Conservation (phyloP, 345 rosid species). For the Salix viminalis region DNA sequence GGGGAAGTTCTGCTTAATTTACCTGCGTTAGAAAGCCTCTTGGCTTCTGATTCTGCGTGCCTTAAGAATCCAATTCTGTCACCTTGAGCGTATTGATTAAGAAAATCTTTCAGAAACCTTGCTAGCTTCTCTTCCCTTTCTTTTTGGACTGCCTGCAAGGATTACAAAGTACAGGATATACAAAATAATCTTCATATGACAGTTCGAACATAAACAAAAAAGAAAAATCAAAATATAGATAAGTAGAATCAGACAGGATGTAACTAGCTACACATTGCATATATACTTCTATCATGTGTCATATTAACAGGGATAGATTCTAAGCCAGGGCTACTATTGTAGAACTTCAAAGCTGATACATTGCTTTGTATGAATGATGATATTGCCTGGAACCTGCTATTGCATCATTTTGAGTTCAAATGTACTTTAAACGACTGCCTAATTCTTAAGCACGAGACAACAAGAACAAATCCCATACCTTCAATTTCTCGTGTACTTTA, state of each 20-base stretch:
- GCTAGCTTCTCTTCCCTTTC: conserved; percentile 79
- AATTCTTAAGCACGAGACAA: not conserved
- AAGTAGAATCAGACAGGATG: not conserved
- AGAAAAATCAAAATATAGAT: not conserved
- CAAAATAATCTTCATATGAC: not conserved
- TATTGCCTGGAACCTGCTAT: not conserved
- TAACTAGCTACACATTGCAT: not conserved
- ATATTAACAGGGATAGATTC: not conserved
- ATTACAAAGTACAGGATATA: not conserved
- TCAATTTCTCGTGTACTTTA: conserved; percentile 62
- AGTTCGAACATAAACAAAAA: no score
- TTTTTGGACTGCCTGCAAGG: conserved; percentile 51
- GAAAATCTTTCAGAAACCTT: conserved; percentile 42
- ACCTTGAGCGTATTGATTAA: conserved; percentile 51
- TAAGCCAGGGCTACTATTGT: not conserved
- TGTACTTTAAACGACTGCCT: not conserved
- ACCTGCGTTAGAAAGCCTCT: conserved; percentile 53
- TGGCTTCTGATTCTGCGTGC: conserved; percentile 57
- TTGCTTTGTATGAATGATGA: not conserved
- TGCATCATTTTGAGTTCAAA: not conserved
- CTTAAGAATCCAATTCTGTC: conserved; percentile 50
- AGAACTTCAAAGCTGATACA: not conserved
- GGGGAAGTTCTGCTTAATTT: not conserved
- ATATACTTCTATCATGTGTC: not conserved
- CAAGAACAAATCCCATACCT: conserved; percentile 41